Base-by-base conservation (phyloP, 768 basidiomycete species). In the Dioszegia crocea region DNA sequence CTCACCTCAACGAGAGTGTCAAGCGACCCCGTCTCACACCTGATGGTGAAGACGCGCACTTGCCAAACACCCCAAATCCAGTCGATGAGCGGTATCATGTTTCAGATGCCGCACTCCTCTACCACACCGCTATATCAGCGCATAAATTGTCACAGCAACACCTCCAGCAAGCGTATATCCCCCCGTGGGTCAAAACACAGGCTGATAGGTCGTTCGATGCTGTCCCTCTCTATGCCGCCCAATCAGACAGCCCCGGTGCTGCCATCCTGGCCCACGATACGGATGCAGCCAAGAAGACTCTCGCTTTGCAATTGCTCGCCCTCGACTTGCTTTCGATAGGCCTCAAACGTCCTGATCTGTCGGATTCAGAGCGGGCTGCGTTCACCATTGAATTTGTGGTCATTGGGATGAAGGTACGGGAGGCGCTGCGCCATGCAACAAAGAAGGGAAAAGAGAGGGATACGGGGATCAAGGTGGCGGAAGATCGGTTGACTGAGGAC, bases 91-190 rank as follows among this genome's bases (percentile, higher is more conserved):
- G 9, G 2, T 23, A 6, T 39, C 4, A 5, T 26, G 5, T 26
- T 3, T 24, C 36, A 16, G 51, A 52, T 43, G 29, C 54, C 3
- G 56, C 64, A 11, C 51, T 66, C 6, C 57, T 71, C 16, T 71
- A 63, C 57, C 64, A 71, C 50, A 36, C 54, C 29, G 69, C 69
- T 12, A n/a, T 58, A 14, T 52, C 69, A 12, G 69, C 69, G 14
- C 64, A 71, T 51, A 38, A 50, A 16, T 58, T 64, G 10, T 63
- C 64, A 17, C 41, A 49, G 14, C 36, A 17, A 12, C 66, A 65
- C 27, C 46, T 63, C 14, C 69, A 71, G 54, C 69, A 71, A 60
- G 60, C 56, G 6, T 71, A 67, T 39, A 49, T 71, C 11, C 69
- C 66, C 1, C 27, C 60, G 26, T 55, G 55, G 29, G 58, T 67